A percentile compares a stretch with the other conserved stretches of the same genome.
Evolutionary conservation across 2,329 filamentous ascomycete genomes (phyloP).

Genomic region (Clathrospora elynae): DNA sequence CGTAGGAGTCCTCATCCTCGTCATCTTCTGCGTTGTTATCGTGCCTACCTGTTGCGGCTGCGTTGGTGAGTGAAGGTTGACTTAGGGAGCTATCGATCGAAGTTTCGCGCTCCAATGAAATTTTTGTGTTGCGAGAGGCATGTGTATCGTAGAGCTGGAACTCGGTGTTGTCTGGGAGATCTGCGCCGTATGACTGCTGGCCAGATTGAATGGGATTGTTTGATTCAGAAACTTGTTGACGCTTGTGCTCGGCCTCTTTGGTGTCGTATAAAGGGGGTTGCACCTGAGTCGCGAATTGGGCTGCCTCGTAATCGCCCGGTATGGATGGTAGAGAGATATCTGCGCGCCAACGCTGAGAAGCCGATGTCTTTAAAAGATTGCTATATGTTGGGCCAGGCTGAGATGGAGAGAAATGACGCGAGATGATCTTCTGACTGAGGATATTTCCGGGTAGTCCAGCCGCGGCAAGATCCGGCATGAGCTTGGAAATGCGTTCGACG

Average conservation of each 20-base stretch:
- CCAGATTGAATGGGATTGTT: background rate
- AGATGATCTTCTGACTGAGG: conserved; percentile 1
- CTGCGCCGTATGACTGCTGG: background rate
- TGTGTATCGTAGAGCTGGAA: background rate
- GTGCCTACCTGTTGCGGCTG: background rate
- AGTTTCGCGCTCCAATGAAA: background rate
- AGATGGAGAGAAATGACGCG: conserved; percentile 2
- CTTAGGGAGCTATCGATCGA: background rate
- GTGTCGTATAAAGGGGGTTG: background rate
- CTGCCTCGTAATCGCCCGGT: conserved; percentile 7
- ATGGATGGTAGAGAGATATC: conserved; percentile 24
- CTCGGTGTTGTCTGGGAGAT: background rate
- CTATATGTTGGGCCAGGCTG: background rate
- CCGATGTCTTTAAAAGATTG: conserved; percentile 5
- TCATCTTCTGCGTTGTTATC: background rate
- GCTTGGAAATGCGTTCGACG: conserved; percentile 33
- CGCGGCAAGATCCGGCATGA: background rate
- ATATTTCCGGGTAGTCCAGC: background rate
- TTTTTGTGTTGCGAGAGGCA: too few species aligned
- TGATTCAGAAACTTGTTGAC: background rate
- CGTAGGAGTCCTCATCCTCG: background rate
- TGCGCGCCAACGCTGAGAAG: conserved; percentile 15
- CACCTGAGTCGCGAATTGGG: conserved; percentile 16
- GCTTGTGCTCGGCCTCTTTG: background rate
- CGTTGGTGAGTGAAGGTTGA: background rate